Conservation (phyloP, 2,329 filamentous ascomycete genomes). For the Xylariales sp. region DNA sequence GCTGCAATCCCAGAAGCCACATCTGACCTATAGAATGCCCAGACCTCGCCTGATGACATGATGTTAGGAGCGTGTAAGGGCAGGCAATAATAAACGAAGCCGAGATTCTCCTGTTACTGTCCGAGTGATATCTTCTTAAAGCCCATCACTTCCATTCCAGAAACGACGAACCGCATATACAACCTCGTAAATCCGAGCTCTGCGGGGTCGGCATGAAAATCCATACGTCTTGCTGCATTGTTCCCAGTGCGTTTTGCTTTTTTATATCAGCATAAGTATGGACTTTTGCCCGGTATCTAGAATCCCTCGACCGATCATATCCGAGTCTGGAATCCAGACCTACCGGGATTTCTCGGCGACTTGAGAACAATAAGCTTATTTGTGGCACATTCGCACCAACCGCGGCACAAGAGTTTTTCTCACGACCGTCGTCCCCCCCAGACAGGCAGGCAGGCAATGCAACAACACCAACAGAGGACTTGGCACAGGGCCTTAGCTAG, state of each 20-base stretch:
- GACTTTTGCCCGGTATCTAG: neutral
- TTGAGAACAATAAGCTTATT: slow-evolving; percentile 3
- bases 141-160: slow-evolving; percentile 25
- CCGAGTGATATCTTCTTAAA: slow-evolving; percentile 18
- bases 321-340: slow-evolving; percentile 1
- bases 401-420: neutral
- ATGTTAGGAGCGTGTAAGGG: neutral
- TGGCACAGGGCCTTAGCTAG: slow-evolving; percentile 4
- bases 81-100: slow-evolving; percentile 10
- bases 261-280: slow-evolving; percentile 2
- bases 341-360: slow-evolving; percentile 1
- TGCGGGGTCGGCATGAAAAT: slow-evolving; percentile 27
- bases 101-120: slow-evolving; percentile 7
- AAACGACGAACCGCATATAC: slow-evolving; percentile 16
- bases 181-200: slow-evolving; percentile 1
- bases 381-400: slow-evolving; percentile 1
- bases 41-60: slow-evolving; percentile 1
- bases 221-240: slow-evolving; percentile 1
- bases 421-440: neutral
- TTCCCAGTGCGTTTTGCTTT: slow-evolving; percentile 7
- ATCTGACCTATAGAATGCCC: slow-evolving; percentile 11
- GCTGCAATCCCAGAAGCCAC: slow-evolving; percentile 14
- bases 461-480: slow-evolving; percentile 7
- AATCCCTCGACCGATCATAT: slow-evolving; percentile 12
- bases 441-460: neutral